phyloP scores from a whole-genome alignment of 331 rosid genomes.

The Rosa hybrid region DNA sequence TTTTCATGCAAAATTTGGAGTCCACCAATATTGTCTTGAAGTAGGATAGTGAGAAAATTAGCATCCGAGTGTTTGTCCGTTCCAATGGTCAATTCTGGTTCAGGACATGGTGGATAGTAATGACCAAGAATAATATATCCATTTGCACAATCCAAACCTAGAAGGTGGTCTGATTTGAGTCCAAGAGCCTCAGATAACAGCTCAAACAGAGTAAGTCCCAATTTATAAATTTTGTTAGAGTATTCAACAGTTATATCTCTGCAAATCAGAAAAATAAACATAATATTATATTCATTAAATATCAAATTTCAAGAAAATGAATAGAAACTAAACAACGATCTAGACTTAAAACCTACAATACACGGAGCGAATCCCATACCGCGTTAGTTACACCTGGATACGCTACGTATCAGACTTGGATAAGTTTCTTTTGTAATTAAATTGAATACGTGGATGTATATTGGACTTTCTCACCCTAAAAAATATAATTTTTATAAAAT shows the following conservation, averaged over 20 bases:
- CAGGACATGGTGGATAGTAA: constrained; percentile 36
- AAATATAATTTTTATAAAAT: too few species aligned
- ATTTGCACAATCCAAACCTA: neutral
- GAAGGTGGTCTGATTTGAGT: neutral
- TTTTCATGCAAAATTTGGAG: constrained; percentile 10
- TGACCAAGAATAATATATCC: constrained; percentile 21
- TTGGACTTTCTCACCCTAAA: too few species aligned
- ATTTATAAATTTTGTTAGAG: constrained; percentile 5
- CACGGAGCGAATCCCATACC: too few species aligned
- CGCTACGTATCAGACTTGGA: too few species aligned
- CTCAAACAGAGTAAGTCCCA: constrained; percentile 14
- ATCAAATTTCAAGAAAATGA: too few species aligned
- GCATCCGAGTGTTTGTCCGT: constrained; percentile 19
- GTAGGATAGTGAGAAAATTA: constrained; percentile 24
- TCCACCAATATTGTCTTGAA: constrained; percentile 34
- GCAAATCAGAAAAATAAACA: neutral
- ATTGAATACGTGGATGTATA: too few species aligned
- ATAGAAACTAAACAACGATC: too few species aligned
- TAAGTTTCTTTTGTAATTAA: too few species aligned
- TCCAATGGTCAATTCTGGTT: constrained; percentile 33
- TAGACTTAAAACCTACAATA: too few species aligned
- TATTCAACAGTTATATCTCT: constrained; percentile 19
- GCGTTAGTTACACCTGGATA: too few species aligned
- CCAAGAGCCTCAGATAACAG: constrained; percentile 10
- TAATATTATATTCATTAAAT: too few species aligned